phyloP scores from a whole-genome alignment of 768 basidiomycete species.

The Gelatoporia subvermispora region DNA sequence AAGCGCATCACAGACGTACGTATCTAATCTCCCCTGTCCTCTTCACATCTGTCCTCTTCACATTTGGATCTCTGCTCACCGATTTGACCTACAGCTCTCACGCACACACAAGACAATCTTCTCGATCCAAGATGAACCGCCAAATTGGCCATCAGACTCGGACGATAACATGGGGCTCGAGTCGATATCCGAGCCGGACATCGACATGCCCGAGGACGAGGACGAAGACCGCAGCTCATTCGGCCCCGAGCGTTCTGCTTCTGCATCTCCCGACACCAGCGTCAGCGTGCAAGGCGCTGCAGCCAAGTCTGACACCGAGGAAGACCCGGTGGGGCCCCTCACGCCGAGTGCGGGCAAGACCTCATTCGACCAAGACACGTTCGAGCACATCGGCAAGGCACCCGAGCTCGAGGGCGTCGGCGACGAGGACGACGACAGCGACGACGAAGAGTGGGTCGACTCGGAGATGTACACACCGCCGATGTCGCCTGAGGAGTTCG shows the following conservation, averaged over 20 bases:
- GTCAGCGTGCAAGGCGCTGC: slow-evolving; percentile 33
- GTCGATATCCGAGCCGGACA: slow-evolving; percentile 76
- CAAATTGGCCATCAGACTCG: slow-evolving; percentile 72
- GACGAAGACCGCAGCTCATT: slow-evolving; percentile 46
- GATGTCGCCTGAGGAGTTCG: slow-evolving; percentile 4
- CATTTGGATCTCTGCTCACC: not conserved
- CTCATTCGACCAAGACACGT: slow-evolving; percentile 14
- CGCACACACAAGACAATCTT: slow-evolving; percentile 62
- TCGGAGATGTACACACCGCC: slow-evolving; percentile 31
- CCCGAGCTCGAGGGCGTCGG: no score
- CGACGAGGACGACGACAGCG: slow-evolving; percentile 30
- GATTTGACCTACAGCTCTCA: slow-evolving; percentile 32
- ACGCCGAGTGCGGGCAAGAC: slow-evolving; percentile 52
- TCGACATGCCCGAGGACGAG: slow-evolving; percentile 53
- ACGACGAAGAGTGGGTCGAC: slow-evolving; percentile 63
- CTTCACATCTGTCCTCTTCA: no score
- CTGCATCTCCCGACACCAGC: slow-evolving; percentile 34
- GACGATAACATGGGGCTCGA: slow-evolving; percentile 78
- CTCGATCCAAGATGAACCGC: slow-evolving; percentile 83
- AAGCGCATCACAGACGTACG: slow-evolving; percentile 68
- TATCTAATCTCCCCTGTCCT: slow-evolving; percentile 5
- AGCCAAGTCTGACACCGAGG: slow-evolving; percentile 64
- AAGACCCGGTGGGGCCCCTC: slow-evolving; percentile 65
- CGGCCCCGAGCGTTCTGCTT: slow-evolving; percentile 29
- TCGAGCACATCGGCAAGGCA: no score